Evolutionary conservation across 2,329 filamentous ascomycete genomes (phyloP).

Genomic region (Mycosphaerella sp.): DNA sequence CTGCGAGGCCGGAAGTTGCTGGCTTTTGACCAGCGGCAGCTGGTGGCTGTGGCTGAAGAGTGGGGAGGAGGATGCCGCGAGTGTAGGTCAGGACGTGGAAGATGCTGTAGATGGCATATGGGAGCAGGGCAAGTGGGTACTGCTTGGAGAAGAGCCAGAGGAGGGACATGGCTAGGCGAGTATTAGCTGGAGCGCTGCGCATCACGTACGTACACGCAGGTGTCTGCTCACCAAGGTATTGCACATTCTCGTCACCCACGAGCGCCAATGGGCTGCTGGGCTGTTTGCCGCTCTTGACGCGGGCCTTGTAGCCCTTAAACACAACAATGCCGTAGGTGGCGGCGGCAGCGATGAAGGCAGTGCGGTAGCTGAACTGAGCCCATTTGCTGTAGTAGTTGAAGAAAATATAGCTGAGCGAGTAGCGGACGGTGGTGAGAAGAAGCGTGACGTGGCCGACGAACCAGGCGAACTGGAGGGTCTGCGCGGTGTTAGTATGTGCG

Average conservation of each 20-base stretch:
- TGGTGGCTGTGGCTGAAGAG: slow-evolving; percentile 61
- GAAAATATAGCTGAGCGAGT: slow-evolving; percentile 76
- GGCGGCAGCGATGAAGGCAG: slow-evolving; percentile 81
- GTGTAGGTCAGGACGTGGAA: slow-evolving; percentile 98
- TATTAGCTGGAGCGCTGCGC: slow-evolving; percentile 3
- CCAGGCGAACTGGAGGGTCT: slow-evolving; percentile 84
- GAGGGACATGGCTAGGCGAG: slow-evolving; percentile 70
- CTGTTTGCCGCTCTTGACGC: slow-evolving; percentile 63
- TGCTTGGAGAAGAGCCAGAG: slow-evolving; percentile 92
- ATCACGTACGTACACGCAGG: neutral
- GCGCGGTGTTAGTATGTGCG: slow-evolving; percentile 26
- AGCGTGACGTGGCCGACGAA: slow-evolving; percentile 72
- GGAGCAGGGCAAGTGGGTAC: slow-evolving; percentile 81
- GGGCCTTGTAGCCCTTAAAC: slow-evolving; percentile 91
- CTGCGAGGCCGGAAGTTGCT: slow-evolving; percentile 61
- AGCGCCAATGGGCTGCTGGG: slow-evolving; percentile 60
- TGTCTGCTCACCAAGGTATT: slow-evolving; percentile 74
- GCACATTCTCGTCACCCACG: slow-evolving; percentile 87
- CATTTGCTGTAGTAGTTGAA: slow-evolving; percentile 77
- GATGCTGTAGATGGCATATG: slow-evolving; percentile 93
- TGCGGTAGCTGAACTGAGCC: slow-evolving; percentile 80
- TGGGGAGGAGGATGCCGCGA: slow-evolving; percentile 86
- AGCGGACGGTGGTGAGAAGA: slow-evolving; percentile 75
- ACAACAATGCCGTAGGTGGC: slow-evolving; percentile 96
- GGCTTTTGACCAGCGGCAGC: slow-evolving; percentile 51